These are phyloP conservation scores for Colletotrichum neosansevieriae DNA, from an alignment of 2,329 filamentous ascomycete genomes.

Conservation along the genomic window DNA sequence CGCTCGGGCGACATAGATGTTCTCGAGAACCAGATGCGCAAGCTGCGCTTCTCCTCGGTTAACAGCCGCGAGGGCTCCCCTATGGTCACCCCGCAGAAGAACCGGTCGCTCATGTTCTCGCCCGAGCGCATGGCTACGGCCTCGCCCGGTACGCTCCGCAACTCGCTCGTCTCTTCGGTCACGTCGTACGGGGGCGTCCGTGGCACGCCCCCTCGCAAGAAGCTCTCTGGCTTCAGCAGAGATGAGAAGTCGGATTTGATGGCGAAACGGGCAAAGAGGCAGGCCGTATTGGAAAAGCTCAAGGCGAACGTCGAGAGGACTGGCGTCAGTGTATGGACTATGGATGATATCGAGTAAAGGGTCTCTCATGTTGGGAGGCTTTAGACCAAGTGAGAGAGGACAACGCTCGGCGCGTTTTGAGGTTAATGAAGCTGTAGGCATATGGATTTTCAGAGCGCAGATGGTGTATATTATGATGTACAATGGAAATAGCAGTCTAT, in stretches of 20 bases:
- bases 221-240: slow-evolving; percentile 70
- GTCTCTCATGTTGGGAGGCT: background rate
- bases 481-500: slow-evolving; percentile 22
- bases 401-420: slow-evolving; percentile 8
- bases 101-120: slow-evolving; percentile 52
- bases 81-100: slow-evolving; percentile 53
- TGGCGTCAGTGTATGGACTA: slow-evolving; percentile 62
- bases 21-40: slow-evolving; percentile 87
- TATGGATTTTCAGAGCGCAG: slow-evolving; percentile 28
- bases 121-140: slow-evolving; percentile 56
- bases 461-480: slow-evolving; percentile 39
- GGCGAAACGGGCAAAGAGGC: slow-evolving; percentile 64
- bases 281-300: slow-evolving; percentile 65
- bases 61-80: slow-evolving; percentile 58
- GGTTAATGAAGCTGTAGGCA: slow-evolving; percentile 28
- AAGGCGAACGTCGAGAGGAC: slow-evolving; percentile 61
- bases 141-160: slow-evolving; percentile 56
- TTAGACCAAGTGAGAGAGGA: background rate
- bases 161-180: slow-evolving; percentile 57
- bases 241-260: slow-evolving; percentile 70
- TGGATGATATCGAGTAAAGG: slow-evolving; percentile 61
- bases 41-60: slow-evolving; percentile 66
- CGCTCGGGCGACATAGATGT: slow-evolving; percentile 92
- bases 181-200: slow-evolving; percentile 48
- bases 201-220: slow-evolving; percentile 67